These are phyloP conservation scores for Acanthochlamys bracteata DNA, from an alignment of 106 monocot species.

Conservation along the genomic window DNA sequence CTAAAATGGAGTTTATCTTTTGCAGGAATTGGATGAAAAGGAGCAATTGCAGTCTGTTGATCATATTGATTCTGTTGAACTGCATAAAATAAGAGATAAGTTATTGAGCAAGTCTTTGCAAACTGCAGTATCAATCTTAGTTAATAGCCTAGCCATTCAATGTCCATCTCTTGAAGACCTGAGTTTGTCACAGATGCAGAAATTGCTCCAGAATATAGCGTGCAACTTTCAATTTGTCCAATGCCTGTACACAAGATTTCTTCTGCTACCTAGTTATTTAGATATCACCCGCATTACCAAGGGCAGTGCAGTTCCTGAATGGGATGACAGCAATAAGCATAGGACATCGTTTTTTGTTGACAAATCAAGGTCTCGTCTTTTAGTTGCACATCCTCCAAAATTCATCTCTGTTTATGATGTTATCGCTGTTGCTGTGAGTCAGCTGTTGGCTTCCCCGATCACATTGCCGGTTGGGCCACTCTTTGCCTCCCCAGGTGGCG, in stretches of 20 bases:
- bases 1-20: constrained; percentile 1
- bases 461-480: constrained; percentile 65
- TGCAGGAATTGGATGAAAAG: constrained; percentile 62
- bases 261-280: constrained; percentile 55
- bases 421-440: constrained; percentile 64
- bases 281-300: constrained; percentile 48
- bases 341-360: constrained; percentile 56
- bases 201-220: constrained; percentile 35
- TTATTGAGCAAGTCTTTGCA: constrained; percentile 75
- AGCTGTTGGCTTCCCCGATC: constrained; percentile 39
- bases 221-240: constrained; percentile 71
- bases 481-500: constrained; percentile 57
- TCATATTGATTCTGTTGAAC: constrained; percentile 46
- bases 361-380: constrained; percentile 36
- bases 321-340: constrained; percentile 50
- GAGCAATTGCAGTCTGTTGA: constrained; percentile 31
- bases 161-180: constrained; percentile 51
- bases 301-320: constrained; percentile 53
- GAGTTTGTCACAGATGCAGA: constrained; percentile 32
- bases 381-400: constrained; percentile 82
- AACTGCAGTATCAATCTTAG: constrained; percentile 41
- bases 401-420: constrained; percentile 77
- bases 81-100: constrained; percentile 61
- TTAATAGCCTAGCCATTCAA: constrained; percentile 33
- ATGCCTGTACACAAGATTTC: constrained; percentile 61